A percentile compares a stretch with the other conserved stretches of the same genome.
These are phyloP conservation scores for Hemileccinum hortonii DNA, from an alignment of 1,284 basidiomycete genomes.

Conservation along the genomic window DNA sequence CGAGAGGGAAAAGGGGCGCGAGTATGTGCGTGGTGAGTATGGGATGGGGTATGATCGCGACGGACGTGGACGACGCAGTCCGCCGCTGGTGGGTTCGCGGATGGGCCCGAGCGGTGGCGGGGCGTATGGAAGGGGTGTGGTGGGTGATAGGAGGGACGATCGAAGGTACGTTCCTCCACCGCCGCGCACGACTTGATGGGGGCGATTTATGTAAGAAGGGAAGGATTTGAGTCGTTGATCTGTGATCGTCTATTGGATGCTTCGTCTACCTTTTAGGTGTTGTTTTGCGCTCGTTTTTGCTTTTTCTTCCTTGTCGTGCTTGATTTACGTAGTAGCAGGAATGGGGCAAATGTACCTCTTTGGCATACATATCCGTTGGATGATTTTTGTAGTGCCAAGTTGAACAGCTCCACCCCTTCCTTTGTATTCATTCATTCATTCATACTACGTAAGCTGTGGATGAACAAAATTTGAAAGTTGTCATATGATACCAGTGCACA, in stretches of 20 bases:
- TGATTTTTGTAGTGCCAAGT: too few species aligned
- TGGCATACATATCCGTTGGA: too few species aligned
- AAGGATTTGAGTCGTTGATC: neutral
- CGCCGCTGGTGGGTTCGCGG: conserved; percentile 16
- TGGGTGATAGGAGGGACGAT: conserved; percentile 22
- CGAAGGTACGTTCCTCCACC: conserved; percentile 21
- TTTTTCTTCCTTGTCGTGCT: too few species aligned
- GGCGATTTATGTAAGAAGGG: neutral
- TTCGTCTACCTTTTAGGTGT: too few species aligned
- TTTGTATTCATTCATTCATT: too few species aligned
- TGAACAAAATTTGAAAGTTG: too few species aligned
- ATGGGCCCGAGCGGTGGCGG: conserved; percentile 11
- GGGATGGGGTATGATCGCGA: conserved; percentile 24
- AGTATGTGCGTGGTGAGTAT: conserved; percentile 19
- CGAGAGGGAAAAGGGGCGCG: conserved; percentile 3
- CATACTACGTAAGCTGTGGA: too few species aligned
- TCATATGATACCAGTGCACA: too few species aligned
- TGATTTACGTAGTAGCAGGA: too few species aligned
- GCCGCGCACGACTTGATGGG: conserved; percentile 8
- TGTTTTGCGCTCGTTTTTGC: too few species aligned
- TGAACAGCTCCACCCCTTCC: too few species aligned
- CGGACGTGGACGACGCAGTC: conserved; percentile 25
- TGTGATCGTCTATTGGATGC: neutral
- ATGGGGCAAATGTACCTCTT: too few species aligned
- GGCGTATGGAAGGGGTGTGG: conserved; percentile 14